Conservation (phyloP, 495 filamentous ascomycete species). For the Aspergillus egyptiacus region DNA sequence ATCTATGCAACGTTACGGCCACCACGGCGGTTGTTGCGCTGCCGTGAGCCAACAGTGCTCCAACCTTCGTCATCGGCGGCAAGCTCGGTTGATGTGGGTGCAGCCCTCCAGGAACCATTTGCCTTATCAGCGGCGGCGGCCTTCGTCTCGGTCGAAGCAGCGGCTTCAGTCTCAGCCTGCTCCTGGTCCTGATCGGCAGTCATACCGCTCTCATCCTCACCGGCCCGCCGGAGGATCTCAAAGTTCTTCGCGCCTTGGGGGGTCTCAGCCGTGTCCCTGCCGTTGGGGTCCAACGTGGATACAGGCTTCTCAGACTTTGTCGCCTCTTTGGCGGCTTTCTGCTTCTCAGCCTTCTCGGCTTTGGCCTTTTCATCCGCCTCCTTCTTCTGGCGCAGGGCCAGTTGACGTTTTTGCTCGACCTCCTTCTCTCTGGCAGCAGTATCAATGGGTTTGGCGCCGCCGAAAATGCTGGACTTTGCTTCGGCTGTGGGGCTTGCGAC, state of each 20-base stretch:
- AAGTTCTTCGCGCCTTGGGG: constrained; percentile 44
- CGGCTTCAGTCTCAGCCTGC: constrained; percentile 24
- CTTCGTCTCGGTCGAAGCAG: constrained; percentile 28
- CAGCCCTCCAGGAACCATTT: constrained; percentile 38
- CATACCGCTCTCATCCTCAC: constrained; percentile 39
- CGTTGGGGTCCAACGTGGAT: constrained; percentile 42
- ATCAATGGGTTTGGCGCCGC: constrained; percentile 83
- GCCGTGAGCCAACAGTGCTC: constrained; percentile 62
- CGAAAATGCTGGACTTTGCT: constrained; percentile 85
- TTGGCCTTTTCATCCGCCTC: constrained; percentile 83
- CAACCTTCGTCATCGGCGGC: constrained; percentile 62
- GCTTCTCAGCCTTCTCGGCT: constrained; percentile 57
- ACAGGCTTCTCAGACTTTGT: constrained; percentile 47
- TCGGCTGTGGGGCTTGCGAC: constrained; percentile 50
- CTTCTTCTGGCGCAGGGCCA: constrained; percentile 70
- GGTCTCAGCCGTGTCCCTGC: constrained; percentile 38
- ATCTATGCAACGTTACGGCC: constrained; percentile 46
- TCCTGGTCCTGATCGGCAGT: constrained; percentile 32
- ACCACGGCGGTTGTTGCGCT: constrained; percentile 48
- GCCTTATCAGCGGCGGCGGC: constrained; percentile 33
- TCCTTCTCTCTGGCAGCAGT: constrained; percentile 80
- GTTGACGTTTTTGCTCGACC: constrained; percentile 78
- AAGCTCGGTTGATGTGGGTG: constrained; percentile 29
- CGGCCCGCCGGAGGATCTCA: constrained; percentile 49
- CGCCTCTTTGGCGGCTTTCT: constrained; percentile 51